These are phyloP conservation scores for Trichoderma reesei DNA, from an alignment of 495 filamentous ascomycete species.

Conservation along the genomic window DNA sequence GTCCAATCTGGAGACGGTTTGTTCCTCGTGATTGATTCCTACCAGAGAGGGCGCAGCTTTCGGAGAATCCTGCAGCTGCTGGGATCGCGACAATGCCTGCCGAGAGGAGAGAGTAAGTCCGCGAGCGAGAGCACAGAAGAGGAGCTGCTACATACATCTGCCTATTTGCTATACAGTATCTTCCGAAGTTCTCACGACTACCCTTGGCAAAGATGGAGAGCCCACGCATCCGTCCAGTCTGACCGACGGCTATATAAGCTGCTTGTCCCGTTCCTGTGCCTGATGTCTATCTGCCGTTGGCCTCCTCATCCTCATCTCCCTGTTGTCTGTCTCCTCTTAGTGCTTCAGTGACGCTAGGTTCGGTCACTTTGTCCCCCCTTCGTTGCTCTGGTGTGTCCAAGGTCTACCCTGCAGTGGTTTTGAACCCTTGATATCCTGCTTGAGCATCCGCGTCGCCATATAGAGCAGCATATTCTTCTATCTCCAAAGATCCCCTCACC, in stretches of 20 bases:
- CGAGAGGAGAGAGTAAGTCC: neutral
- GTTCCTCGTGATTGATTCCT: neutral
- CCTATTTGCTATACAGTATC: neutral
- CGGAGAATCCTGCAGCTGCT: constrained; percentile 2
- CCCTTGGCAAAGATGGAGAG: neutral
- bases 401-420: no score
- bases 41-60: neutral
- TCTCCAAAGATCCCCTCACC: no score
- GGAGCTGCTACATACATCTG: neutral
- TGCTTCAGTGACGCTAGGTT: no score
- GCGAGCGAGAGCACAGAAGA: neutral
- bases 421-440: no score
- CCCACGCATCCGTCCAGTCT: neutral
- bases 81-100: neutral
- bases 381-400: no score
- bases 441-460: no score
- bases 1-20: neutral
- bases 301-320: neutral
- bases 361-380: no score
- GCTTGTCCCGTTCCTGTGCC: neutral
- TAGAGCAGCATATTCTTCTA: no score
- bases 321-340: neutral
- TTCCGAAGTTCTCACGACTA: neutral
- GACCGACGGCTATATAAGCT: neutral
- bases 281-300: neutral